Evolutionary conservation across 2,329 filamentous ascomycete genomes (phyloP).

Genomic region (Monosporascus sp.): DNA sequence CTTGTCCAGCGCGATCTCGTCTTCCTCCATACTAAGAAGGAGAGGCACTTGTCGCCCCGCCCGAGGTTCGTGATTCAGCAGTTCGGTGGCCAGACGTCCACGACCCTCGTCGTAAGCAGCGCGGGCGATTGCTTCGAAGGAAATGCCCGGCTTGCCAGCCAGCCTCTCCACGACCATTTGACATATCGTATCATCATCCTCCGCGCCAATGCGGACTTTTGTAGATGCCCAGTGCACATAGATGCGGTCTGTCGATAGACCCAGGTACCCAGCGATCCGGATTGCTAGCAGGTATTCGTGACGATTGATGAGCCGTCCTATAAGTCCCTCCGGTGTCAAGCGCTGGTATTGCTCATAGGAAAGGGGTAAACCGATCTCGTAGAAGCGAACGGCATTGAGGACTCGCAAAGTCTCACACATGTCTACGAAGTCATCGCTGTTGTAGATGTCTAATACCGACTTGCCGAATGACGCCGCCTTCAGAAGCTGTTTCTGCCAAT

Average conservation of each 20-base stretch:
- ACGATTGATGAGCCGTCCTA: constrained; percentile 78
- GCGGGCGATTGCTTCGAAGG: constrained; percentile 88
- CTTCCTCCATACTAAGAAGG: constrained; percentile 90
- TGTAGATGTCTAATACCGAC: constrained; percentile 93
- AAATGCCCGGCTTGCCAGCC: constrained; percentile 83
- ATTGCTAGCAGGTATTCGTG: constrained; percentile 89
- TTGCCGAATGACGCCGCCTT: constrained; percentile 97
- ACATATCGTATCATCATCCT: constrained; percentile 85
- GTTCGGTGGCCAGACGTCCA: constrained; percentile 77
- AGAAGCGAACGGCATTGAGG: constrained; percentile 86
- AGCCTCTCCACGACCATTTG: constrained; percentile 80
- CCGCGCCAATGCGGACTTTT: constrained; percentile 80
- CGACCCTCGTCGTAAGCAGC: constrained; percentile 93
- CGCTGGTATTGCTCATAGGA: constrained; percentile 93
- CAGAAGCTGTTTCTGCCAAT: constrained; percentile 94
- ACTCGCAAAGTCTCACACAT: constrained; percentile 94
- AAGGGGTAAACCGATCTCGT: constrained; percentile 81
- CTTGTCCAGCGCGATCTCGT: constrained; percentile 91
- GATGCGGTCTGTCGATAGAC: constrained; percentile 79
- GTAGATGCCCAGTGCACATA: constrained; percentile 96
- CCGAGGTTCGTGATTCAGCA: constrained; percentile 89
- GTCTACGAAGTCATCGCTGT: constrained; percentile 97
- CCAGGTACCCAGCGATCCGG: constrained; percentile 80
- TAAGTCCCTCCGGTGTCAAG: constrained; percentile 82
- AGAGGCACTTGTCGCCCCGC: constrained; percentile 95